Conservation (phyloP, 305 asterid species). For the Fraxinus xanthoxyloides region DNA sequence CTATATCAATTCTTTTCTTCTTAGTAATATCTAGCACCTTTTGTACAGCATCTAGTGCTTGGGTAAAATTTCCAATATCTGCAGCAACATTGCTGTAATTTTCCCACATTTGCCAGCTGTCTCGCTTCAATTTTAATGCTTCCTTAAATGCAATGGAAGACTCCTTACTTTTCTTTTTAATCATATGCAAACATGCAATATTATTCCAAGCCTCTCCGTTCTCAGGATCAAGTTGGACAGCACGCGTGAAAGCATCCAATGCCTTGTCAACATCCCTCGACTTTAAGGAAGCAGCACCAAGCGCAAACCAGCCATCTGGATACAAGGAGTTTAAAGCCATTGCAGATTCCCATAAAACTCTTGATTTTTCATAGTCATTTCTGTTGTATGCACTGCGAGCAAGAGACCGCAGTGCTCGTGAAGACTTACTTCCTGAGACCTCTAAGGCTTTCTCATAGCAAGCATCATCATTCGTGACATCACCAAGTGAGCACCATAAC, state of each 20-base stretch:
- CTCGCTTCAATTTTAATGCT: conserved; percentile 82
- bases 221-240: conserved; percentile 96
- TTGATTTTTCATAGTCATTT: conserved; percentile 79
- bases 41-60: conserved; percentile 75
- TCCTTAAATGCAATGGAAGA: conserved; percentile 92
- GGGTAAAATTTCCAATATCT: conserved; percentile 68
- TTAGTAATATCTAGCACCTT: conserved; percentile 65
- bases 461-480: conserved; percentile 68
- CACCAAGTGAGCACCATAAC: conserved; percentile 97
- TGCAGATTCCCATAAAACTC: conserved; percentile 82
- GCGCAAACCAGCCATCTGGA: conserved; percentile 97
- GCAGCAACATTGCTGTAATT: conserved; percentile 89
- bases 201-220: conserved; percentile 99
- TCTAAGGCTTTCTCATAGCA: conserved; percentile 84
- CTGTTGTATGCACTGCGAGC: conserved; percentile 89
- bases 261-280: conserved; percentile 79
- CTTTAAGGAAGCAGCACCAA: conserved; percentile 94
- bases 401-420: conserved; percentile 84
- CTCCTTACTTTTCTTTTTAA: conserved; percentile 76
- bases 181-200: conserved; percentile 86
- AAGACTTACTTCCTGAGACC: conserved; percentile 74
- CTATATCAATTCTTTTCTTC: conserved; percentile 57
- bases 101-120: conserved; percentile 99
- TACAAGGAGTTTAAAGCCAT: conserved; percentile 81
- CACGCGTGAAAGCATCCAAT: conserved; percentile 81